These are phyloP conservation scores for Nothophaeocryptopus gaeumannii DNA, from an alignment of 2,329 filamentous ascomycete genomes.

Conservation along the genomic window DNA sequence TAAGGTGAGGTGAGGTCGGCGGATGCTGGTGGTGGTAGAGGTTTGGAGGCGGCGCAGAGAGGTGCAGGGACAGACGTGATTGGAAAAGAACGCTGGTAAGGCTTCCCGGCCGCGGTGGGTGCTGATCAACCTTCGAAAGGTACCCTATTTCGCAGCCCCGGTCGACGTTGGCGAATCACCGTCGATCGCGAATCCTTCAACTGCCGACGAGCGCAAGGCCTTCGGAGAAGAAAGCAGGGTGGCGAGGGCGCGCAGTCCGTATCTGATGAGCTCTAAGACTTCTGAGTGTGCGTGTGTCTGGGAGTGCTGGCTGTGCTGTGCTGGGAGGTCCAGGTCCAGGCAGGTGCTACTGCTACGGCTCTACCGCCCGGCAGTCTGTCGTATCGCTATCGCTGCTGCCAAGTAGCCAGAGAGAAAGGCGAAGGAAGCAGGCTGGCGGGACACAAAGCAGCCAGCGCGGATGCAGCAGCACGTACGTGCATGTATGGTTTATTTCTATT, in stretches of 20 bases:
- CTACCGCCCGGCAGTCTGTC: no score
- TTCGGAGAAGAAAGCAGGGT: no score
- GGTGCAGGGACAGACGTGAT: slow-evolving; percentile 13
- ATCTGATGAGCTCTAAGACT: no score
- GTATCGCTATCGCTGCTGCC: no score
- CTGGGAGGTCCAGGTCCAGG: no score
- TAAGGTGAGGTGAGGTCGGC: no score
- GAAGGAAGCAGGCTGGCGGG: neutral
- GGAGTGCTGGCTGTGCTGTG: no score
- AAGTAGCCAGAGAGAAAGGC: no score
- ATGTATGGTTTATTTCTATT: no score
- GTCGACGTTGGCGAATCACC: slow-evolving; percentile 7
- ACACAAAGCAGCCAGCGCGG: neutral
- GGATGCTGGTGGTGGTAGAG: neutral
- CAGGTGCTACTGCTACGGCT: no score
- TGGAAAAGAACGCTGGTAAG: slow-evolving; percentile 20
- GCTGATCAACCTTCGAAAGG: slow-evolving; percentile 6
- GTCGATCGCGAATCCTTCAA: slow-evolving; percentile 1
- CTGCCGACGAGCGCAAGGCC: slow-evolving; percentile 11
- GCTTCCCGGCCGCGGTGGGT: slow-evolving; percentile 17
- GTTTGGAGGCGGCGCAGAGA: slow-evolving; percentile 2
- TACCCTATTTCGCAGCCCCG: slow-evolving; percentile 14
- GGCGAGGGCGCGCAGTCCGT: no score
- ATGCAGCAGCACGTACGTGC: neutral
- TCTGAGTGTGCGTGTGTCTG: no score